Evolutionary conservation across 179 eudicot species (phyloP).

Genomic region (Carnegiea gigantea): DNA sequence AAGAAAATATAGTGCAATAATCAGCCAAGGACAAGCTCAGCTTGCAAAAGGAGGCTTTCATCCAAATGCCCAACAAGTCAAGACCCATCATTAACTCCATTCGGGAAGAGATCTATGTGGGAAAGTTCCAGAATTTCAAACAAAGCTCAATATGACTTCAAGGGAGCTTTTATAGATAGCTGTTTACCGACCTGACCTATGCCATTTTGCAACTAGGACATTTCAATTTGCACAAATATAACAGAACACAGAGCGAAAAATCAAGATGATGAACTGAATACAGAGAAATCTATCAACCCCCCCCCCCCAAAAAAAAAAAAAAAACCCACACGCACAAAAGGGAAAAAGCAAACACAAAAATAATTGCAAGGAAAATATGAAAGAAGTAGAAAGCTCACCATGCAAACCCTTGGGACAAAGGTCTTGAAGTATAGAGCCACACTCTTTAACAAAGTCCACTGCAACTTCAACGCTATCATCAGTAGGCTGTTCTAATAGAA

Average conservation of each 20-base stretch:
- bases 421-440: conserved; percentile 84
- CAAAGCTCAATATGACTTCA: not conserved
- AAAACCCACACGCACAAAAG: no score
- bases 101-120: no score
- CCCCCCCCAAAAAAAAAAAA: not conserved
- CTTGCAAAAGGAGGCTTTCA: not conserved
- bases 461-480: conserved; percentile 98
- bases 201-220: not conserved
- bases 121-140: not conserved
- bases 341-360: not conserved
- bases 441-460: conserved; percentile 83
- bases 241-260: not conserved
- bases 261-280: not conserved
- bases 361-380: not conserved
- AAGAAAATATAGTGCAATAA: not conserved
- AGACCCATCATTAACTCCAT: not conserved
- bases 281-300: not conserved
- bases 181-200: not conserved
- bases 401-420: conserved; percentile 72
- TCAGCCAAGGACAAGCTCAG: not conserved
- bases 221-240: not conserved
- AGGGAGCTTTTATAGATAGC: not conserved
- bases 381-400: conserved; percentile 47
- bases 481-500: conserved; percentile 71
- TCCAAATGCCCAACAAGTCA: not conserved